A percentile compares a stretch with the other conserved stretches of the same genome.
These are phyloP conservation scores for Liriodendron chinense DNA, from an alignment of 164 flowering plant genomes.

Conservation along the genomic window DNA sequence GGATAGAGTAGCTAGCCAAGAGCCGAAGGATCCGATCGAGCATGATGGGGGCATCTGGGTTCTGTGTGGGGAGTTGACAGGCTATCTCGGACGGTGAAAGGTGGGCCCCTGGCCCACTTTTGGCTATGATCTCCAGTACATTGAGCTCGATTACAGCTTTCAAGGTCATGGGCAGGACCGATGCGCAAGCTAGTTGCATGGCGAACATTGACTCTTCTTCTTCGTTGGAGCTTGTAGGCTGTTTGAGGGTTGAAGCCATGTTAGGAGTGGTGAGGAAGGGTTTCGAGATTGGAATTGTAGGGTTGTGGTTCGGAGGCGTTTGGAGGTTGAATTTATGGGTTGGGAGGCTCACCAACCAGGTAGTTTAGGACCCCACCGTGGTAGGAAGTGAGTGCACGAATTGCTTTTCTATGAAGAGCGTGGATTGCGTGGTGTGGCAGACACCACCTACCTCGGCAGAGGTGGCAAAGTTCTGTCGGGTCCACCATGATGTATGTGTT, in stretches of 20 bases:
- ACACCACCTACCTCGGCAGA: too few species aligned
- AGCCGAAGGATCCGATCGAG: conserved; percentile 74
- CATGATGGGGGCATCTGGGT: conserved; percentile 66
- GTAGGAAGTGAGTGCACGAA: neutral
- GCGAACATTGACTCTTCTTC: conserved; percentile 51
- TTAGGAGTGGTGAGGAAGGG: neutral
- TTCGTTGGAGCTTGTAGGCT: neutral
- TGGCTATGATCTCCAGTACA: conserved; percentile 60
- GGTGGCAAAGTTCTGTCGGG: too few species aligned
- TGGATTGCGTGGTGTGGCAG: too few species aligned
- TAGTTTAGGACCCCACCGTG: neutral
- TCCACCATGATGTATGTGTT: too few species aligned
- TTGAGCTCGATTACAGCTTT: conserved; percentile 65
- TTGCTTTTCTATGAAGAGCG: neutral
- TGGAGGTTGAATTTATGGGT: neutral
- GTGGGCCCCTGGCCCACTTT: conserved; percentile 42
- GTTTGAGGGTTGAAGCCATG: conserved; percentile 5
- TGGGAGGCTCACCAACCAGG: neutral
- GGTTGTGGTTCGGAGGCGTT: neutral
- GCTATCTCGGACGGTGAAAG: conserved; percentile 50
- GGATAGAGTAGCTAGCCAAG: conserved; percentile 54
- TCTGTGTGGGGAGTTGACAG: conserved; percentile 49
- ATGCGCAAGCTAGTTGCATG: conserved; percentile 53
- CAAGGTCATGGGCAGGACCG: conserved; percentile 71
- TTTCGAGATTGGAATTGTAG: neutral